phyloP scores from a whole-genome alignment of 1,139 yeast genomes.

The Taiozyma sp. region DNA sequence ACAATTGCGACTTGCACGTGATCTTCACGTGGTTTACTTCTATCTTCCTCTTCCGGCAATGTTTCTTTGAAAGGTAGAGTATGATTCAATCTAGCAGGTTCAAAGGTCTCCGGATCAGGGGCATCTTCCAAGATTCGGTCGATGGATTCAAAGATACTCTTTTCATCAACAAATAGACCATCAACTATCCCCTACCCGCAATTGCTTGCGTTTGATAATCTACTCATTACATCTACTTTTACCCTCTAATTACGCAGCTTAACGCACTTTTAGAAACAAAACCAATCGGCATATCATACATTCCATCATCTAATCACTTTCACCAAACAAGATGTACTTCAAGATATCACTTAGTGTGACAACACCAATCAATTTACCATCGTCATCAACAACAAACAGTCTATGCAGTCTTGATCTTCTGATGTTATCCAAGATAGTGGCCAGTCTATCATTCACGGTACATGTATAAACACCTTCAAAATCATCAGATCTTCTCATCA shows the following conservation, averaged over 20 bases:
- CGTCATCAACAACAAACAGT: slow-evolving; percentile 83
- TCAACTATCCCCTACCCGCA: too few species aligned
- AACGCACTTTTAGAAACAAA: background rate
- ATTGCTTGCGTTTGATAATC: too few species aligned
- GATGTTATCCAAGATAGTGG: slow-evolving; percentile 91
- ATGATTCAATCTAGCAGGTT: slow-evolving; percentile 63
- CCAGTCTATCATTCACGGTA: slow-evolving; percentile 78
- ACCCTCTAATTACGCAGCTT: too few species aligned
- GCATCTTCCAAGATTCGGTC: slow-evolving; percentile 43
- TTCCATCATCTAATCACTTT: slow-evolving; percentile 24
- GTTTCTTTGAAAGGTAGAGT: slow-evolving; percentile 43
- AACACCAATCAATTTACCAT: slow-evolving; percentile 73
- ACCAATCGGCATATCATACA: background rate
- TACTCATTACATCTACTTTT: too few species aligned
- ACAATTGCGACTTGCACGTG: background rate
- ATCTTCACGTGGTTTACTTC: slow-evolving; percentile 34
- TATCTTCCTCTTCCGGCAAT: slow-evolving; percentile 40
- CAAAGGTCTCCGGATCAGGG: slow-evolving; percentile 50
- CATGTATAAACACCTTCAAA: slow-evolving; percentile 98
- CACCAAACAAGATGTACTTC: slow-evolving; percentile 72
- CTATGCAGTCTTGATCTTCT: slow-evolving; percentile 89
- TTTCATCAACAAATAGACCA: slow-evolving; percentile 33
- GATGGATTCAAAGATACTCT: slow-evolving; percentile 43
- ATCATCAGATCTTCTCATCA: slow-evolving; percentile 91
- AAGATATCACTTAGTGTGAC: slow-evolving; percentile 90